Evolutionary conservation across 257 asterid genomes (phyloP).

Genomic region (Cruciata laevipes): DNA sequence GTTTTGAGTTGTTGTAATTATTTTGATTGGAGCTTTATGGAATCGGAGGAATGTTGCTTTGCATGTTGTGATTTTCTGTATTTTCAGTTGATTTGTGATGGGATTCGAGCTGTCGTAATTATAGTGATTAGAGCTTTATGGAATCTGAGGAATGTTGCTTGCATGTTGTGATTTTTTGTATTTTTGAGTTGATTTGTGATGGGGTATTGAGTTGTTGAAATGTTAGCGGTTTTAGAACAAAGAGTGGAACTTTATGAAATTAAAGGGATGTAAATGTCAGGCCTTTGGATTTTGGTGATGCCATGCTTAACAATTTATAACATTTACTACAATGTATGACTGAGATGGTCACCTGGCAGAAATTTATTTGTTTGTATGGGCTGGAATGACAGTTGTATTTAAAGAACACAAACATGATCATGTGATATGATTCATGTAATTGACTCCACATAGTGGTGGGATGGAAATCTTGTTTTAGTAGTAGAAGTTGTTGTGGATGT

Average conservation of each 20-base stretch:
- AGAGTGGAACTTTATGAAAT: background rate
- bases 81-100: background rate
- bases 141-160: background rate
- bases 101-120: background rate
- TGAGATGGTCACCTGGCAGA: background rate
- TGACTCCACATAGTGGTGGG: background rate
- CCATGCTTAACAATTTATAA: background rate
- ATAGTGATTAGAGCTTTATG: background rate
- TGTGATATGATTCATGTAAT: background rate
- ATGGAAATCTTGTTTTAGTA: background rate
- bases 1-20: background rate
- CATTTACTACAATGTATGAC: background rate
- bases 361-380: background rate
- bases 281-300: background rate
- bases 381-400: background rate
- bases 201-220: background rate
- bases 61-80: background rate
- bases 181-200: too few relatives aligned
- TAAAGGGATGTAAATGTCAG: background rate
- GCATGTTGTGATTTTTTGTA: background rate
- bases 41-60: background rate
- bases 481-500: background rate
- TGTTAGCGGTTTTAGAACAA: background rate
- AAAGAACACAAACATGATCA: background rate
- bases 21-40: too few relatives aligned